A percentile compares a stretch with the other conserved stretches of the same genome.
Conservation (phyloP, 2,329 filamentous ascomycete genomes). For the Ophiocordyceps australis region DNA sequence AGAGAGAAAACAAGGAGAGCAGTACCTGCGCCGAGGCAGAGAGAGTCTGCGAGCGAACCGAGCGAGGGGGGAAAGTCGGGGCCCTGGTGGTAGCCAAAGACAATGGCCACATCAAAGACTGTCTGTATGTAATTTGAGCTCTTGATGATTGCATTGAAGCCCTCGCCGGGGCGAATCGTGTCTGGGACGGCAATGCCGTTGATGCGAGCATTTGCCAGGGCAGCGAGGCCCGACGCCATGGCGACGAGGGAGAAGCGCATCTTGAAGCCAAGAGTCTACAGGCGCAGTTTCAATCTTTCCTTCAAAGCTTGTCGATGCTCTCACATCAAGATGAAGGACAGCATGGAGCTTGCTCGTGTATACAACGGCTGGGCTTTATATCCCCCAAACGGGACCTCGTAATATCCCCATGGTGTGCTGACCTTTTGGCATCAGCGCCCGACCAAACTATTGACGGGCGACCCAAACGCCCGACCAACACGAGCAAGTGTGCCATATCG, state of each 20-base stretch:
- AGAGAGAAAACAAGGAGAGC: background rate
- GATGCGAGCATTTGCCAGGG: constrained; percentile 18
- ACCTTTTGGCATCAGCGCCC: no score
- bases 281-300: no score
- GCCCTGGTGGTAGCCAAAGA: constrained; percentile 16
- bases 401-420: no score
- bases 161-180: constrained; percentile 17
- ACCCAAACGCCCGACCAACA: no score
- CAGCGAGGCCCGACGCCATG: constrained; percentile 6
- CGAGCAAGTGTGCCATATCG: no score
- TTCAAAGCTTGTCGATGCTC: no score
- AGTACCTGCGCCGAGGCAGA: constrained; percentile 18
- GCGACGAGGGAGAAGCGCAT: constrained; percentile 8
- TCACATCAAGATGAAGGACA: no score
- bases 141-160: constrained; percentile 18
- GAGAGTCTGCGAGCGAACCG: constrained; percentile 10
- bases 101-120: constrained; percentile 23
- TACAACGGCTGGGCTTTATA: no score
- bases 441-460: no score
- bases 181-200: constrained; percentile 21
- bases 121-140: constrained; percentile 24
- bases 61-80: constrained; percentile 10
- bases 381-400: no score
- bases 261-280: no score
- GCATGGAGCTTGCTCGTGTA: no score